Evolutionary conservation across 768 basidiomycete genomes (phyloP), one percentile per base, ranked within the genome.

Genomic region (Kwoniella dejecticola): DNA sequence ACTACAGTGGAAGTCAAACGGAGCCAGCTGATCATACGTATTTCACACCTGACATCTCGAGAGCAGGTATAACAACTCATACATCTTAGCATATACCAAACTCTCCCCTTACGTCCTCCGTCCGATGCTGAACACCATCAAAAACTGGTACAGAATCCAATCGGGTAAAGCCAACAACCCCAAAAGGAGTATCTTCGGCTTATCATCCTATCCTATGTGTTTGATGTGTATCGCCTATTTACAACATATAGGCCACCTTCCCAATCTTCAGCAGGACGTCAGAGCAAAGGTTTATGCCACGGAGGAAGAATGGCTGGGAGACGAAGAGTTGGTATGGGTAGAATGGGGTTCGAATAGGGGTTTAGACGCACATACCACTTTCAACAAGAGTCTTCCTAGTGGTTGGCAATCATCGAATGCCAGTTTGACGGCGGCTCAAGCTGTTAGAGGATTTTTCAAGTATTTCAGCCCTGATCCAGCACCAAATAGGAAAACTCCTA

Each of bases 191-290:
- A 19, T 15, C 30, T 31, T 31, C 21, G 24, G 24, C 7, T 50
- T 50, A 33, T 50, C 48, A n/a, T 50, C 48, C 1, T 50, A 50
- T 12, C 24, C 13, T 15, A 13, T 50, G 1, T 31, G 26, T 19
- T n/a, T 50, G 17, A 50, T 50, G 11, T 50, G 48, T 50, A 31
- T 50, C 7, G 27, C 27, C 2, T 50, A 36, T 33, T 31, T 50
- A n/a, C 48, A 50, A 31, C 27, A 50, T 50, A 50, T 50, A 10
- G 30, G 48, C 7, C 30, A 50, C 10, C 21, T 50, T n/a, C 48
- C 48, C 7, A 50, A 50, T 31, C 21, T 50, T 7, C 48, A 50
- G 11, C 15, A 50, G 33, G 21, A 50, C 21, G 12, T 50, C 19
- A 19, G 17, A 1, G 27, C 30, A 11, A 50, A 31, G 21, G 12